Evolutionary conservation across 2,329 filamentous ascomycete genomes (phyloP), one percentile per base, ranked within the genome.

Genomic region (Cladorrhinum sp.): DNA sequence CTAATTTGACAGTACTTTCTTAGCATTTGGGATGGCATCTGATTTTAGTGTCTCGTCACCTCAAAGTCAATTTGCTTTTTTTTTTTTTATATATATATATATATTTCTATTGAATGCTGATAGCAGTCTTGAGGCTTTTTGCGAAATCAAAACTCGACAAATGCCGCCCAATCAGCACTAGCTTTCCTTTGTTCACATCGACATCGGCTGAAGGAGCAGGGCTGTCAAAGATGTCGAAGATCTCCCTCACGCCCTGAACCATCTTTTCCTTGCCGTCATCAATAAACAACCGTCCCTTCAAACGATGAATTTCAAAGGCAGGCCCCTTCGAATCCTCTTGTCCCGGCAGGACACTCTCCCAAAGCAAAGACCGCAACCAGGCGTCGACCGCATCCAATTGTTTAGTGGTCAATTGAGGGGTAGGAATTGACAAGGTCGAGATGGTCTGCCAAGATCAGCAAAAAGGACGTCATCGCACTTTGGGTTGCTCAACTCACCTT

Each of bases 201-300:
- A 57, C 39, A 20, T 52, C 64, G 23, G 61, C 63, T 58, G 62
- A 66, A 57, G 70, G 73, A 9, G 73, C 67, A 3, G 77, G 75
- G 7, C 76, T 78, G 66, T 96, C 92, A 23, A 91, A 84, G 23
- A 98, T 89, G 70, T 99, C 95, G 73, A 98, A 99, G 16, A 98
- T 84, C 68, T 97, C 94, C 57, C 94, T 80, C 1, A 99, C 95
- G 1, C 93, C 95, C 73, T 99, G 95, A 7, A 98, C 81, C 65
- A 98, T 85, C 72, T 91, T 90, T 49, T 86, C 77, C 0, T 79
- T 77, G 1, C 91, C 91, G 58, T 87, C 80, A 0, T 77, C 70
- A 18, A 94, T 78, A 0, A 84, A 78, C 6, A 98, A 74, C 2
- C 91, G 85, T 0, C 92, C 94, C 73, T 99, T 99, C 36, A 92